phyloP scores from a whole-genome alignment of 2,329 filamentous ascomycete species.

The Alternaria atra region DNA sequence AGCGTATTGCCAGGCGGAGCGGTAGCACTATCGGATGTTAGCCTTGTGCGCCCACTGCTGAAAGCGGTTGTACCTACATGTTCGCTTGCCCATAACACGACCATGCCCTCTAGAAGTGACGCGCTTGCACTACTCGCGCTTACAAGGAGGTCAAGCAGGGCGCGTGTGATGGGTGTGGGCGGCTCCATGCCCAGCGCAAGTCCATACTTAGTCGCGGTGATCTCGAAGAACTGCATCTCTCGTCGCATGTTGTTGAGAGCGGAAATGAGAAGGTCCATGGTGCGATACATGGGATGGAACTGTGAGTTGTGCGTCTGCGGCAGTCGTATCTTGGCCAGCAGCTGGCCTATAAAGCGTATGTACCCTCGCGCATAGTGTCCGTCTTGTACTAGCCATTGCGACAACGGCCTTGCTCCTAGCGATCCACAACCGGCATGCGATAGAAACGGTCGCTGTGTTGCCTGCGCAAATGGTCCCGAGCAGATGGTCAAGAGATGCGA shows the following conservation, averaged over 20 bases:
- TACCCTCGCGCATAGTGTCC: conserved; percentile 76
- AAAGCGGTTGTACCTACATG: conserved; percentile 51
- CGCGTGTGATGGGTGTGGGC: conserved; percentile 60
- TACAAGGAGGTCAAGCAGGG: conserved; percentile 68
- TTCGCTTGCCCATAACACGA: conserved; percentile 82
- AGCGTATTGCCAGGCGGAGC: conserved; percentile 59
- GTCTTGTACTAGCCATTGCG: conserved; percentile 76
- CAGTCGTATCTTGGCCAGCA: conserved; percentile 69
- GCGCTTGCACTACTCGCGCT: conserved; percentile 61
- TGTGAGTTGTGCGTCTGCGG: conserved; percentile 57
- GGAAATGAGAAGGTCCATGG: conserved; percentile 70
- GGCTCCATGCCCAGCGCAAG: conserved; percentile 60
- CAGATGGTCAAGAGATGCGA: conserved; percentile 64
- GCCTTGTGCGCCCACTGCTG: background rate
- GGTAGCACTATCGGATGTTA: conserved; percentile 53
- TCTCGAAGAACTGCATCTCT: conserved; percentile 74
- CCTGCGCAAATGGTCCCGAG: conserved; percentile 58
- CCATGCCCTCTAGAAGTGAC: conserved; percentile 71
- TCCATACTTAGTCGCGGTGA: conserved; percentile 68
- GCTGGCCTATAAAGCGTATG: conserved; percentile 70
- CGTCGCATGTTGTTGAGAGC: conserved; percentile 72
- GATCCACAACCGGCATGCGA: conserved; percentile 70
- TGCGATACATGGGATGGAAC: conserved; percentile 62
- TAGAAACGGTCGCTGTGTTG: conserved; percentile 74
- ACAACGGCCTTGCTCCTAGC: conserved; percentile 64